Conservation (phyloP, 805 yeast genomes). For the Candida patagonica region DNA sequence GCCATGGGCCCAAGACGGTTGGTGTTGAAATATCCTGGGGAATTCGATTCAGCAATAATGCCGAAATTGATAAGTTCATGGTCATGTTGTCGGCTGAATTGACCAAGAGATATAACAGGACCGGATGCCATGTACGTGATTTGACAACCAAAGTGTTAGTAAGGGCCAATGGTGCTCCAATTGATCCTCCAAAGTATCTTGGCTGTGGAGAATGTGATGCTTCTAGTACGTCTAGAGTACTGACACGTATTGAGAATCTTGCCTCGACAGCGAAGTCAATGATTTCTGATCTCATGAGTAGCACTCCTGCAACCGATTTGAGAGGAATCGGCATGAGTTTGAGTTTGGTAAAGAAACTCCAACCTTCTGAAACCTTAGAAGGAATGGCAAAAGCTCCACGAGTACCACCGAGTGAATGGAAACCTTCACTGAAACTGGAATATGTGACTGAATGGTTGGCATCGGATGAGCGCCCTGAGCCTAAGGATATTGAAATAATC, state of each 20-base stretch:
- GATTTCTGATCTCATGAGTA: slow-evolving; percentile 44
- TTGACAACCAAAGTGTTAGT: slow-evolving; percentile 57
- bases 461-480: slow-evolving; percentile 25
- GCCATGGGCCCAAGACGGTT: slow-evolving; percentile 49
- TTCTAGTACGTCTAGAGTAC: slow-evolving; percentile 43
- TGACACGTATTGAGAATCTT: slow-evolving; percentile 40
- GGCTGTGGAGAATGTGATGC: slow-evolving; percentile 81
- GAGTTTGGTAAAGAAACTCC: slow-evolving; percentile 33
- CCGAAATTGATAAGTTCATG: slow-evolving; percentile 59
- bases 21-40: slow-evolving; percentile 92
- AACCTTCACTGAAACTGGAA: slow-evolving; percentile 34
- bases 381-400: background rate
- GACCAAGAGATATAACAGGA: slow-evolving; percentile 38
- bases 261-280: slow-evolving; percentile 57
- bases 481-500: slow-evolving; percentile 32
- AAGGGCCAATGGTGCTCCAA: slow-evolving; percentile 58
- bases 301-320: slow-evolving; percentile 56
- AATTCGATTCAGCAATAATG: slow-evolving; percentile 53
- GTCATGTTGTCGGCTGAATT: slow-evolving; percentile 52
- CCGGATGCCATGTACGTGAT: slow-evolving; percentile 44
- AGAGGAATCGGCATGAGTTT: slow-evolving; percentile 74
- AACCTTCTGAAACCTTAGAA: slow-evolving; percentile 1
- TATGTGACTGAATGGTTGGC: slow-evolving; percentile 31
- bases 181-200: slow-evolving; percentile 65
- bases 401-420: background rate